Conservation (phyloP, 352 stramenopile species). For the Pseudoperonospora humuli region DNA sequence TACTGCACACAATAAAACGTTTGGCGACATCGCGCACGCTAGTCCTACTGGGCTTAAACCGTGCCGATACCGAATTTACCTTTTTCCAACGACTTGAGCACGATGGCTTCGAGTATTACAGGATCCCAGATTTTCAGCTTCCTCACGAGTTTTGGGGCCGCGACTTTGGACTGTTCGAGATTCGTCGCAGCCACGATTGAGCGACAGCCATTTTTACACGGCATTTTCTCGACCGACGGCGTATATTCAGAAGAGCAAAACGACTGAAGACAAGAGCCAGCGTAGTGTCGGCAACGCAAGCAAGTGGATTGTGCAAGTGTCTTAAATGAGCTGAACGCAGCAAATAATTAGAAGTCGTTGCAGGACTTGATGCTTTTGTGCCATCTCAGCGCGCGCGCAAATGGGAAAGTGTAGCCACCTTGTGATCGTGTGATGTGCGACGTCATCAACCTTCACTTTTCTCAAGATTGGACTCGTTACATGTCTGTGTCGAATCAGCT, state of each 20-base stretch:
- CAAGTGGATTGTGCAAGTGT: background rate
- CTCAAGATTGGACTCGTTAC: background rate
- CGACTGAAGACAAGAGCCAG: background rate
- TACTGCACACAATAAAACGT: conserved; percentile 50
- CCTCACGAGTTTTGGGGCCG: conserved; percentile 50
- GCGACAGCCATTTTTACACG: background rate
- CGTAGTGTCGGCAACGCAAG: background rate
- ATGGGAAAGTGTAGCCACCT: conserved; percentile 13
- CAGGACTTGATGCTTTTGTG: too few species aligned
- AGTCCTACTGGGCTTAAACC: conserved; percentile 69
- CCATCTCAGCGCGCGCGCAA: background rate
- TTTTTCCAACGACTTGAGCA: conserved; percentile 70
- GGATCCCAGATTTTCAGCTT: conserved; percentile 56
- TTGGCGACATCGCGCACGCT: conserved; percentile 39
- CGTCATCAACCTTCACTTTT: conserved; percentile 20
- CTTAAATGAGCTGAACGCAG: background rate
- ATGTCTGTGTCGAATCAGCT: background rate
- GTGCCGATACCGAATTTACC: conserved; percentile 44
- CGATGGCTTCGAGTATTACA: conserved; percentile 78
- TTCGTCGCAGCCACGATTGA: conserved; percentile 23
- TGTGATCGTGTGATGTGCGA: background rate
- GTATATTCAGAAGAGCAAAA: background rate
- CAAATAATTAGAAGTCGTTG: too few species aligned
- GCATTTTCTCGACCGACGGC: too few species aligned
- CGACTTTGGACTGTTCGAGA: conserved; percentile 78